These are phyloP conservation scores for Tolypocladium inflatum DNA, from an alignment of 2,329 filamentous ascomycete genomes.

Conservation along the genomic window DNA sequence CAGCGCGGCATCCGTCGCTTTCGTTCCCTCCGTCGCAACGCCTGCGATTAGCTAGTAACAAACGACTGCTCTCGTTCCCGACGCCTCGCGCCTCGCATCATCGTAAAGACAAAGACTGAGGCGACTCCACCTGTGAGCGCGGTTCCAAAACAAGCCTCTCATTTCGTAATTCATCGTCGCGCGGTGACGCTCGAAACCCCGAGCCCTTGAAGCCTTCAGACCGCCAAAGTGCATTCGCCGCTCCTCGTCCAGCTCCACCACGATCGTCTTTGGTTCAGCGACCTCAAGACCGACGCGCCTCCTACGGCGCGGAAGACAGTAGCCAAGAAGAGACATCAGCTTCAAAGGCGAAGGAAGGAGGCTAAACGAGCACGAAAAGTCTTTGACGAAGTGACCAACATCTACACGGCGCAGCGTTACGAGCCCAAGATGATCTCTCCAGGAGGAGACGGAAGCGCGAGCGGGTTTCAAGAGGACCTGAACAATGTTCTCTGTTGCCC, in stretches of 20 bases:
- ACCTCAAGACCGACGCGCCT: slow-evolving; percentile 8
- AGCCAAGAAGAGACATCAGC: slow-evolving; percentile 21
- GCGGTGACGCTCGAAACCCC: background rate
- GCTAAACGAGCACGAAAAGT: slow-evolving; percentile 25
- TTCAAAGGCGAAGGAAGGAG: slow-evolving; percentile 22
- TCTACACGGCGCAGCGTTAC: slow-evolving; percentile 32
- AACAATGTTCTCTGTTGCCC: slow-evolving; percentile 79
- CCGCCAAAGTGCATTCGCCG: slow-evolving; percentile 63
- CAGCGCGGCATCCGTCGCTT: background rate
- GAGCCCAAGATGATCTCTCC: slow-evolving; percentile 36
- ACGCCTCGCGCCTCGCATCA: background rate
- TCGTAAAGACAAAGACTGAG: background rate
- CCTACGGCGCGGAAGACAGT: slow-evolving; percentile 13
- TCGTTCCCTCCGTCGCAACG: background rate
- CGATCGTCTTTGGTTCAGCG: slow-evolving; percentile 27
- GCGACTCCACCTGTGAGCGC: background rate
- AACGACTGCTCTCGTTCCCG: background rate
- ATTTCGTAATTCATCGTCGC: background rate
- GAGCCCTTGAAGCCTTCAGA: slow-evolving; percentile 6
- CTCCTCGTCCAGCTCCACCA: slow-evolving; percentile 53
- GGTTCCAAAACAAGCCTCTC: background rate
- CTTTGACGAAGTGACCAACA: slow-evolving; percentile 31
- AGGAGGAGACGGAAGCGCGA: slow-evolving; percentile 19
- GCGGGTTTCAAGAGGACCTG: slow-evolving; percentile 68
- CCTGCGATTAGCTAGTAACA: background rate